Percentiles rank a stretch among this genome's conserved stretches.
Evolutionary conservation across 2,329 filamentous ascomycete genomes (phyloP).

Genomic region (Corinectria fuckeliana): DNA sequence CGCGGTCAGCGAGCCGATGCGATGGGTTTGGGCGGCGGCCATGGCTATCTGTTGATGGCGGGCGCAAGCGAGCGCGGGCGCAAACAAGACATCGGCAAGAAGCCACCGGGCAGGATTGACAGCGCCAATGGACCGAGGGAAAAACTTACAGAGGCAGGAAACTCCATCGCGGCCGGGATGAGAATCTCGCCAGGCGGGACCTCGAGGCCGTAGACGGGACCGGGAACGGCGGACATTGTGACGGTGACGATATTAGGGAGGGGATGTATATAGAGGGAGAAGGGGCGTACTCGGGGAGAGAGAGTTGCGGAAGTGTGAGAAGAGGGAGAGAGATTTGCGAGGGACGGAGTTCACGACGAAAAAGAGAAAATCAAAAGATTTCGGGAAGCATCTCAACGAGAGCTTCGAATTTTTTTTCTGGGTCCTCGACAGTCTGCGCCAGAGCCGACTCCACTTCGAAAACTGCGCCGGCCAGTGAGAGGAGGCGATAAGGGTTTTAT

Average conservation of each 20-base stretch:
- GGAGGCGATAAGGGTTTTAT: constrained; percentile 42
- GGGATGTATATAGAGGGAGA: constrained; percentile 3
- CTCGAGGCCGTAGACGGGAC: constrained; percentile 90
- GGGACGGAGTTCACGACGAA: constrained; percentile 24
- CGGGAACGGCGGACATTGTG: constrained; percentile 66
- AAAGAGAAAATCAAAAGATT: constrained; percentile 33
- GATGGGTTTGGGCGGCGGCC: background rate
- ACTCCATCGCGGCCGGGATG: constrained; percentile 78
- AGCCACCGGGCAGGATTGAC: background rate
- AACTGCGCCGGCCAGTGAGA: constrained; percentile 35
- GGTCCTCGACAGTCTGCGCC: constrained; percentile 19
- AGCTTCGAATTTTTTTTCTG: constrained; percentile 46
- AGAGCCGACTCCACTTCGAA: constrained; percentile 24
- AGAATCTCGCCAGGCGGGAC: constrained; percentile 85
- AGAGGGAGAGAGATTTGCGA: constrained; percentile 13
- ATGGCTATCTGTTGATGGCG: background rate
- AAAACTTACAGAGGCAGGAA: constrained; percentile 80
- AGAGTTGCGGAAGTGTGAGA: constrained; percentile 4
- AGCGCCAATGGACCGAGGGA: background rate
- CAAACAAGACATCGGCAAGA: constrained; percentile 2
- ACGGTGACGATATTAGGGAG: constrained; percentile 12
- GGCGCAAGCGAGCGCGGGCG: background rate
- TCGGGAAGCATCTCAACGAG: constrained; percentile 29
- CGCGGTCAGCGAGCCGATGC: constrained; percentile 20
- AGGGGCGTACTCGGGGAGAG: background rate